These are phyloP conservation scores for Globisporangium nagaii DNA, from an alignment of 352 stramenopile genomes.

Conservation along the genomic window DNA sequence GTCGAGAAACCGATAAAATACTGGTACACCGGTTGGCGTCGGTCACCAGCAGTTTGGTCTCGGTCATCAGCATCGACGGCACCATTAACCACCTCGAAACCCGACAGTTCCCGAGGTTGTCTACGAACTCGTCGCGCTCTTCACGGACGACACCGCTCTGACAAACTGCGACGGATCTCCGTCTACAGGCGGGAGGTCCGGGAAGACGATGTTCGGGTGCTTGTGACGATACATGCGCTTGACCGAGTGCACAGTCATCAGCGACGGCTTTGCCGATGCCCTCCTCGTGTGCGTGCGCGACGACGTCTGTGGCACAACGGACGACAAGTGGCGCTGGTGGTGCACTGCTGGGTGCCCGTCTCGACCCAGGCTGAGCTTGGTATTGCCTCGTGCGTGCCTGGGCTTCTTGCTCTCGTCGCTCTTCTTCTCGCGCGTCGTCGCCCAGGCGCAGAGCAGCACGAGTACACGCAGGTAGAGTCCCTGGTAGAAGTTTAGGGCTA, in stretches of 20 bases:
- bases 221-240: background rate
- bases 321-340: background rate
- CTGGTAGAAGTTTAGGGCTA: constrained; percentile 3
- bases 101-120: no score
- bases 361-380: no score
- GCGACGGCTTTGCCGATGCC: background rate
- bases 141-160: no score
- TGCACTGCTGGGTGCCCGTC: no score
- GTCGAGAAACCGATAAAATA: no score
- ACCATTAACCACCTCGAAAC: no score
- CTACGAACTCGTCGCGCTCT: no score
- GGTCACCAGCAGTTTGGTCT: no score
- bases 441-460: constrained; percentile 15
- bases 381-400: background rate
- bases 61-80: no score
- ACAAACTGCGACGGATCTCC: no score
- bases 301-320: background rate
- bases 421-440: constrained; percentile 13
- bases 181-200: no score
- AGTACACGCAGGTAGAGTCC: constrained; percentile 15
- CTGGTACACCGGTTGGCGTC: no score
- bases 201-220: background rate
- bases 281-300: background rate
- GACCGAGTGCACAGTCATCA: background rate
- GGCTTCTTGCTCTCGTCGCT: background rate